phyloP scores from a whole-genome alignment of 805 yeast genomes.

The Yarrowia sp. region DNA sequence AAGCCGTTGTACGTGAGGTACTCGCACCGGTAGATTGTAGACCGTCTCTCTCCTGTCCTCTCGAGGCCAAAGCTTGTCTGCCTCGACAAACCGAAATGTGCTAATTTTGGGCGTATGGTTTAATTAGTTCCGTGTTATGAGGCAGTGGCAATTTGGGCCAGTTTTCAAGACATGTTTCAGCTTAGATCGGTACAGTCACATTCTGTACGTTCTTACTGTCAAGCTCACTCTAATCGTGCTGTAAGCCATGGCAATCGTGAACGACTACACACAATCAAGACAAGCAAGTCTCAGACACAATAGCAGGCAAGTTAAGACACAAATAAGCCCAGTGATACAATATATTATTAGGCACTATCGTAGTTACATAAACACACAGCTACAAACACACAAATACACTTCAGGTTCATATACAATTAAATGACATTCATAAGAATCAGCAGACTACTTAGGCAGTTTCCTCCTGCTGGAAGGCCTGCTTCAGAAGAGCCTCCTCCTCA shows the following conservation, averaged over 20 bases:
- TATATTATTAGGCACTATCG: too few species aligned
- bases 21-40: neutral
- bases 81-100: neutral
- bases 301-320: too few species aligned
- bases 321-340: too few species aligned
- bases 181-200: too few species aligned
- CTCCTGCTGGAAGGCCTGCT: slow-evolving; percentile 57
- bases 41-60: neutral
- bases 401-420: slow-evolving; percentile 22
- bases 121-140: neutral
- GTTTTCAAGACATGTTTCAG: too few species aligned
- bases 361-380: too few species aligned
- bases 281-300: too few species aligned
- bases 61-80: neutral
- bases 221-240: too few species aligned
- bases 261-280: too few species aligned
- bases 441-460: neutral
- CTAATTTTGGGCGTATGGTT: neutral
- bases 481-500: slow-evolving; percentile 85
- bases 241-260: too few species aligned
- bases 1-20: neutral
- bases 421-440: slow-evolving; percentile 11
- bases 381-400: slow-evolving; percentile 1
- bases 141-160: too few species aligned
- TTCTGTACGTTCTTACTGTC: too few species aligned